phyloP scores from a whole-genome alignment of 2,329 filamentous ascomycete species.

The Xylariales sp. region DNA sequence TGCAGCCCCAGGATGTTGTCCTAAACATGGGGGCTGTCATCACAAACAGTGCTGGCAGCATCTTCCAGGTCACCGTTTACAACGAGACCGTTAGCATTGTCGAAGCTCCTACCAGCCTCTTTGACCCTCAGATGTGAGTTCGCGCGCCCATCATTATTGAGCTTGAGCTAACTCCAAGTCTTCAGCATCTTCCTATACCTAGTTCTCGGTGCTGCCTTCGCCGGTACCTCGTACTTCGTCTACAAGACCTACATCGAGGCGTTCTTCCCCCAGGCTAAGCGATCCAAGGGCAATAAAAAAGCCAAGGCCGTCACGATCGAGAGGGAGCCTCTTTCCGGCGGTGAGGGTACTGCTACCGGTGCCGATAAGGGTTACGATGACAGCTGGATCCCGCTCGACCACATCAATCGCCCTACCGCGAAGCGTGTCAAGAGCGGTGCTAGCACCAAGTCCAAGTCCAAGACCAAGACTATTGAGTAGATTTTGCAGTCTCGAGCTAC shows the following conservation, averaged over 20 bases:
- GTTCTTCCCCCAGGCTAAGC: slow-evolving; percentile 83
- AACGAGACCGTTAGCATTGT: slow-evolving; percentile 82
- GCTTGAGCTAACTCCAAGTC: slow-evolving; percentile 22
- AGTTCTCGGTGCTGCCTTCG: slow-evolving; percentile 75
- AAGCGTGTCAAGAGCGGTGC: slow-evolving; percentile 59
- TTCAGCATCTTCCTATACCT: slow-evolving; percentile 93
- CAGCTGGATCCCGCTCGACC: slow-evolving; percentile 87
- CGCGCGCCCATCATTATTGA: slow-evolving; percentile 55
- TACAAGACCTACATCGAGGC: slow-evolving; percentile 98
- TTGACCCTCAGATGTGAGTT: slow-evolving; percentile 90
- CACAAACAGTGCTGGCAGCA: slow-evolving; percentile 56
- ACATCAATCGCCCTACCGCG: slow-evolving; percentile 79
- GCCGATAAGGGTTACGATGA: slow-evolving; percentile 76
- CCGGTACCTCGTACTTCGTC: slow-evolving; percentile 85
- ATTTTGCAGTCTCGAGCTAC: background rate
- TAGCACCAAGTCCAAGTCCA: slow-evolving; percentile 38
- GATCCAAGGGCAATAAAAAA: slow-evolving; percentile 52
- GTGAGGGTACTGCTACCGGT: slow-evolving; percentile 65
- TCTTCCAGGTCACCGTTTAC: slow-evolving; percentile 76
- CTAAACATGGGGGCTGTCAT: slow-evolving; percentile 75
- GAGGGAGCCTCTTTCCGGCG: slow-evolving; percentile 58
- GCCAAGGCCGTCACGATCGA: slow-evolving; percentile 56
- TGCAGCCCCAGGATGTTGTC: slow-evolving; percentile 85
- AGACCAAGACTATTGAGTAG: slow-evolving; percentile 27
- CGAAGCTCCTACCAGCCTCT: slow-evolving; percentile 83